Conservation (phyloP, 2,329 filamentous ascomycete genomes). For the Aspergillus cejpii region DNA sequence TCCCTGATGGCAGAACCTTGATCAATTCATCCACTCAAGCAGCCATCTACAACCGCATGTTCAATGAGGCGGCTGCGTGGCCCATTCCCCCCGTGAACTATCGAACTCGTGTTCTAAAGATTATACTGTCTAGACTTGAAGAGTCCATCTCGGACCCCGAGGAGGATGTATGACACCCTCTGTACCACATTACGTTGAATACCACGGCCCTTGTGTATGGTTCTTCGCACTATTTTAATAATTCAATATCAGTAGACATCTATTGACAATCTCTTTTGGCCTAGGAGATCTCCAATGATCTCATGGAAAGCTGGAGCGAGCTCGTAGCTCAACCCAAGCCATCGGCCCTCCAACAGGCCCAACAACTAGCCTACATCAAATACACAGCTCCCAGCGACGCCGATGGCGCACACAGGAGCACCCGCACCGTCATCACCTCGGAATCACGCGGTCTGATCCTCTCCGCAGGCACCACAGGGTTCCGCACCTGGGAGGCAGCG, state of each 20-base stretch:
- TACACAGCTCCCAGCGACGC: slow-evolving; percentile 47
- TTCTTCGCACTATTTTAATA: slow-evolving; percentile 8
- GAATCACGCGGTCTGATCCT: slow-evolving; percentile 51
- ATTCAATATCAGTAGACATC: not conserved
- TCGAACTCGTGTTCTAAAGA: slow-evolving; percentile 64
- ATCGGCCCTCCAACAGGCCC: slow-evolving; percentile 59
- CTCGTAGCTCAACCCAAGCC: slow-evolving; percentile 59
- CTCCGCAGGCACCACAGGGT: slow-evolving; percentile 58
- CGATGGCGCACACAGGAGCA: not conserved
- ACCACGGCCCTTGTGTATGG: slow-evolving; percentile 5
- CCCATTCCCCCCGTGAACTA: slow-evolving; percentile 63
- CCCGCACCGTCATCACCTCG: slow-evolving; percentile 38
- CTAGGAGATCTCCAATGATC: slow-evolving; percentile 75
- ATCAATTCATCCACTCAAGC: slow-evolving; percentile 58
- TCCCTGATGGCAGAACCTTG: slow-evolving; percentile 55
- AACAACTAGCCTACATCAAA: slow-evolving; percentile 67
- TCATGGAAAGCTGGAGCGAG: slow-evolving; percentile 62
- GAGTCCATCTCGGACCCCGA: slow-evolving; percentile 72
- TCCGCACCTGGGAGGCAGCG: slow-evolving; percentile 64
- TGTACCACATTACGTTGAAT: not conserved
- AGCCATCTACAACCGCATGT: slow-evolving; percentile 59
- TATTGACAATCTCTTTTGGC: not conserved
- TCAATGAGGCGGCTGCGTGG: slow-evolving; percentile 51
- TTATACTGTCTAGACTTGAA: slow-evolving; percentile 64
- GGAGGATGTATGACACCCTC: slow-evolving; percentile 60